Percentiles rank a stretch among this genome's conserved stretches.
Evolutionary conservation across 2,329 filamentous ascomycete genomes (phyloP).

Genomic region (Keithomyces neogunnii): DNA sequence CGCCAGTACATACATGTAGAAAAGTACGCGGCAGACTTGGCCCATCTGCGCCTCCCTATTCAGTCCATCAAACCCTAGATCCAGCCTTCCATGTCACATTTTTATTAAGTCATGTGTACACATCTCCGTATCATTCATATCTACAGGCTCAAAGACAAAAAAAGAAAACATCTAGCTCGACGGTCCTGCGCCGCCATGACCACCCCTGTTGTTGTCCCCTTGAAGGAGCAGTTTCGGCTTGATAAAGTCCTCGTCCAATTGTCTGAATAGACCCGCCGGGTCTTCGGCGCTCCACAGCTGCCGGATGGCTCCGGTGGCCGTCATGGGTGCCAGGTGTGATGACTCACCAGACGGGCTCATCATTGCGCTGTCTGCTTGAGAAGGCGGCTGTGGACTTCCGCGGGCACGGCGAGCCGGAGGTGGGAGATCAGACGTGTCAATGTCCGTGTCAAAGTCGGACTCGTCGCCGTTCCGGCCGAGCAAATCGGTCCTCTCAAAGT

Average conservation of each 20-base stretch:
- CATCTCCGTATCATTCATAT: neutral
- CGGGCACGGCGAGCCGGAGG: conserved; percentile 43
- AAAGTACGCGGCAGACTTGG: no score
- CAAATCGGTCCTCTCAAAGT: conserved; percentile 49
- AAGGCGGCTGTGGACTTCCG: conserved; percentile 15
- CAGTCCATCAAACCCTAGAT: neutral
- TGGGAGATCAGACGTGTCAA: conserved; percentile 58
- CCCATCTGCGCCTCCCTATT: neutral
- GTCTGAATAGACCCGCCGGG: conserved; percentile 80
- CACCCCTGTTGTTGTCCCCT: conserved; percentile 34
- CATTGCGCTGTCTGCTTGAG: conserved; percentile 20
- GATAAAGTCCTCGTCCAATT: conserved; percentile 92
- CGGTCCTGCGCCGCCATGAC: conserved; percentile 18
- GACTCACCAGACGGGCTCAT: conserved; percentile 21
- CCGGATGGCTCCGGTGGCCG: conserved; percentile 66
- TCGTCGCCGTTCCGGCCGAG: conserved; percentile 43
- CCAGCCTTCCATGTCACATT: neutral
- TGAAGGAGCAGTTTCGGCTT: conserved; percentile 86
- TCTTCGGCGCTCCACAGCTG: conserved; percentile 81
- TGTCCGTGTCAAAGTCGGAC: conserved; percentile 54
- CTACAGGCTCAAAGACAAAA: neutral
- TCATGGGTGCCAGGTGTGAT: conserved; percentile 39
- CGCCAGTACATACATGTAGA: no score
- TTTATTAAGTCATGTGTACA: neutral
- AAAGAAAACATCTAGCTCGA: neutral